These are phyloP conservation scores for Cladosporium velox DNA, from an alignment of 2,329 filamentous ascomycete genomes.

Conservation along the genomic window DNA sequence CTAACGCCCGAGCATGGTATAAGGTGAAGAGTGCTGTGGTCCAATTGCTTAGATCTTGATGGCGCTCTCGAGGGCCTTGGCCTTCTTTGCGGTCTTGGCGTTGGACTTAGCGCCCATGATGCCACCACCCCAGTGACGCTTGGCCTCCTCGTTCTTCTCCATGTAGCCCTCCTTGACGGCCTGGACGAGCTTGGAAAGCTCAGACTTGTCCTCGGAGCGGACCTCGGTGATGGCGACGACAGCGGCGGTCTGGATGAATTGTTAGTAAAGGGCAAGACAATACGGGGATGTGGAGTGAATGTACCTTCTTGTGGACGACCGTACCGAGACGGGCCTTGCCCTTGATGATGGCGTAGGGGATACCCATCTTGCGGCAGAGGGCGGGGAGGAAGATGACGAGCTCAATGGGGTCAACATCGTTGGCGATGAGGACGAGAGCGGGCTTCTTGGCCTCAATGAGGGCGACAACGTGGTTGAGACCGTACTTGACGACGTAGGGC, in stretches of 20 bases:
- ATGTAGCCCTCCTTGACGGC: conserved; percentile 98
- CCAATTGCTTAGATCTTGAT: conserved; percentile 82
- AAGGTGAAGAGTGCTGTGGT: conserved; percentile 8
- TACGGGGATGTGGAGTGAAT: conserved; percentile 24
- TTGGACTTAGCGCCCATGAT: conserved; percentile 98
- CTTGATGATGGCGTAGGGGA: conserved; percentile 99
- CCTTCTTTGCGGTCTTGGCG: conserved; percentile 76
- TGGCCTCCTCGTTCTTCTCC: conserved; percentile 89
- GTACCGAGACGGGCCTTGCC: conserved; percentile 99
- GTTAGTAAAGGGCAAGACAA: conserved; percentile 28
- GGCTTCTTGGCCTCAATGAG: conserved; percentile 99
- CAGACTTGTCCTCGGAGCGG: conserved; percentile 95
- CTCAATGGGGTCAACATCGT: conserved; percentile 99
- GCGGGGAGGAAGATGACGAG: conserved; percentile 98
- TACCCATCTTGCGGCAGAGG: conserved; percentile 99
- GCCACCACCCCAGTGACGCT: conserved; percentile 97
- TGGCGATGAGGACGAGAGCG: conserved; percentile 93
- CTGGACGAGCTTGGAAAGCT: conserved; percentile 94
- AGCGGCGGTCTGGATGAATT: conserved; percentile 76
- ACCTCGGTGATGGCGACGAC: conserved; percentile 96
- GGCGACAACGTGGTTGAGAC: conserved; percentile 98
- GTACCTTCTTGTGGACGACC: conserved; percentile 98
- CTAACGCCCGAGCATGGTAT: conserved; percentile 21
- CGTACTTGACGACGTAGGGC: conserved; percentile 99
- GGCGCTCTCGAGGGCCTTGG: conserved; percentile 89